Percentiles rank a stretch among this genome's conserved stretches.
phyloP scores from a whole-genome alignment of 2,329 filamentous ascomycete genomes.

The Fusarium sublunatum region DNA sequence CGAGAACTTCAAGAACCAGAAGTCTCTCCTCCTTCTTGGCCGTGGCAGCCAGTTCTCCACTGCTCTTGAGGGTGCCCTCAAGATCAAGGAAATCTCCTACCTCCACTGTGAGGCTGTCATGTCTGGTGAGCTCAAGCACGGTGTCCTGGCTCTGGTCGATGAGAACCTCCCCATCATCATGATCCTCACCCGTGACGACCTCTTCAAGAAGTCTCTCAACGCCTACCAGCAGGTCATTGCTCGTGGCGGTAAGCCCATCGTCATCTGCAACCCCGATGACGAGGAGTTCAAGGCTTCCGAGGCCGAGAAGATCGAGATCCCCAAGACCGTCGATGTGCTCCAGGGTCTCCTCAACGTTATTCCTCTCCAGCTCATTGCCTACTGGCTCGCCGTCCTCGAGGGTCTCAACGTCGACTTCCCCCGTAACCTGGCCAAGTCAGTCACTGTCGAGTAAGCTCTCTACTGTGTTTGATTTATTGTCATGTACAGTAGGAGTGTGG shows the following conservation, averaged over 20 bases:
- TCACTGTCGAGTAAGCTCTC: slow-evolving; percentile 88
- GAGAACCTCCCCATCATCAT: slow-evolving; percentile 99
- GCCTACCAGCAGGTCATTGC: slow-evolving; percentile 99
- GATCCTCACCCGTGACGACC: slow-evolving; percentile 95
- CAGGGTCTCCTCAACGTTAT: slow-evolving; percentile 99
- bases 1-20: slow-evolving; percentile 95
- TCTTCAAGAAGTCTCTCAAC: slow-evolving; percentile 99
- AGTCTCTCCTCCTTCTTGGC: slow-evolving; percentile 91
- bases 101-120: slow-evolving; percentile 99
- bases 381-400: slow-evolving; percentile 97
- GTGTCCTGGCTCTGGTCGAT: slow-evolving; percentile 95
- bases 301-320: slow-evolving; percentile 97
- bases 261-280: slow-evolving; percentile 94
- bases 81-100: slow-evolving; percentile 99
- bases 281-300: slow-evolving; percentile 88
- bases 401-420: slow-evolving; percentile 98
- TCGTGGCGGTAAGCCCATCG: slow-evolving; percentile 93
- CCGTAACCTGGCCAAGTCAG: slow-evolving; percentile 97
- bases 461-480: slow-evolving; percentile 28
- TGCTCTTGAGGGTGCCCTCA: slow-evolving; percentile 94
- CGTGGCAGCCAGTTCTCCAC: slow-evolving; percentile 97
- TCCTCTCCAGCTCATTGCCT: slow-evolving; percentile 96
- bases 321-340: slow-evolving; percentile 92
- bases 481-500: slow-evolving; percentile 39
- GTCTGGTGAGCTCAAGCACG: slow-evolving; percentile 99